These are phyloP conservation scores for Fusarium torreyae DNA, from an alignment of 2,329 filamentous ascomycete genomes.

Conservation along the genomic window DNA sequence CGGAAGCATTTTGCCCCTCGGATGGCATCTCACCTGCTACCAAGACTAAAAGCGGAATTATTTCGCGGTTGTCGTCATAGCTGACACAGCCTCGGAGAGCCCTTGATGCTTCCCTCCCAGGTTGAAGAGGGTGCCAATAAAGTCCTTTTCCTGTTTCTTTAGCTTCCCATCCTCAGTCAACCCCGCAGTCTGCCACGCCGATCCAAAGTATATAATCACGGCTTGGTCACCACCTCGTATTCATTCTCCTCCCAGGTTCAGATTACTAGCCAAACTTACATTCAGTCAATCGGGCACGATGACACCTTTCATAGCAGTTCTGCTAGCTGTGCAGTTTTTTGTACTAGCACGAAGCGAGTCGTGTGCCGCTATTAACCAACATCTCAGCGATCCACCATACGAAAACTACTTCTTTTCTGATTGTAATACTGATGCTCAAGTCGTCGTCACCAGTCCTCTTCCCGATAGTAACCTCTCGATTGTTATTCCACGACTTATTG, in stretches of 20 bases:
- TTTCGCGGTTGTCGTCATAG: slow-evolving; percentile 13
- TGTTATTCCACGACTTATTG: slow-evolving; percentile 70
- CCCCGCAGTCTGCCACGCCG: slow-evolving; percentile 17
- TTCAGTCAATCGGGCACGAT: neutral
- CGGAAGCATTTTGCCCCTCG: no score
- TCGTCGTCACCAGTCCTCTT: slow-evolving; percentile 72
- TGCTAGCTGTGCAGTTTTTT: neutral
- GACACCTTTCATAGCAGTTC: neutral
- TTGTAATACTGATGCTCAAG: slow-evolving; percentile 71
- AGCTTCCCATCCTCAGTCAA: neutral
- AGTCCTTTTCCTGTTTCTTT: slow-evolving; percentile 18
- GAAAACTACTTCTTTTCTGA: slow-evolving; percentile 78
- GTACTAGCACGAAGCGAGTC: neutral
- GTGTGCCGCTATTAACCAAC: slow-evolving; percentile 9
- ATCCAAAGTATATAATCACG: slow-evolving; percentile 13
- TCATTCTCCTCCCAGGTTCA: neutral
- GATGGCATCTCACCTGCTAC: no score
- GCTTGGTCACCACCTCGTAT: neutral
- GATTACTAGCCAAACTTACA: neutral
- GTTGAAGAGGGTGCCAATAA: neutral
- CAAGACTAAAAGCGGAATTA: neutral
- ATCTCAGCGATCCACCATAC: slow-evolving; percentile 70
- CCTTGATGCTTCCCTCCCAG: neutral
- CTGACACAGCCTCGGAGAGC: neutral
- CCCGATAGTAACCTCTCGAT: slow-evolving; percentile 67